Conservation (phyloP, 2,329 filamentous ascomycete species). For the Cercospora sp. region DNA sequence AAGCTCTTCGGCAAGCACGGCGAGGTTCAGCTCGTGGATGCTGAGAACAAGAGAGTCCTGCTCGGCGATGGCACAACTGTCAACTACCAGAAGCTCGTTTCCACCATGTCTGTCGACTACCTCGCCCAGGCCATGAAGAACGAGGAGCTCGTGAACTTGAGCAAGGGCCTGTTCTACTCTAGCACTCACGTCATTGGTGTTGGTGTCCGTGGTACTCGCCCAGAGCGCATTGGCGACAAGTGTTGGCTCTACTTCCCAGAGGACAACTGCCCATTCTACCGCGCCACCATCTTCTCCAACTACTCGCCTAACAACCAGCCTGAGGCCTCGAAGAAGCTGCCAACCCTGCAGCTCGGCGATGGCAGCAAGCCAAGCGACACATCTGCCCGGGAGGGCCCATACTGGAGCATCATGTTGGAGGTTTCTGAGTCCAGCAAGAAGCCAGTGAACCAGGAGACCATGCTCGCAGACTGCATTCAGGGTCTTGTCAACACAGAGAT, state of each 20-base stretch:
- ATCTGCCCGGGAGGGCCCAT: conserved; percentile 81
- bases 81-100: conserved; percentile 88
- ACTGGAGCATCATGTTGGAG: conserved; percentile 99
- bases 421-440: conserved; percentile 95
- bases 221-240: conserved; percentile 97
- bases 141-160: conserved; percentile 75
- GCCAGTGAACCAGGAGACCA: conserved; percentile 80
- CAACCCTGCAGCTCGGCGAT: conserved; percentile 81
- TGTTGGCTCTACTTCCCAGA: conserved; percentile 99
- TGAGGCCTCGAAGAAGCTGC: conserved; percentile 74
- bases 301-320: conserved; percentile 99
- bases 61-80: conserved; percentile 83
- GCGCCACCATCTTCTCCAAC: conserved; percentile 99
- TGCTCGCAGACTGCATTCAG: conserved; percentile 89
- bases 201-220: conserved; percentile 85
- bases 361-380: conserved; percentile 75
- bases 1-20: conserved; percentile 84
- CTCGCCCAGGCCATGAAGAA: conserved; percentile 86
- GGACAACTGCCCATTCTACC: conserved; percentile 98
- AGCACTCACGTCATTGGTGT: conserved; percentile 97
- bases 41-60: conserved; percentile 77
- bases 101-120: conserved; percentile 92
- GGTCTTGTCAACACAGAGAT: conserved; percentile 97
- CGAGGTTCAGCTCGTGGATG: conserved; percentile 82
- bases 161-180: conserved; percentile 94